These are phyloP conservation scores for Cymodocea nodosa DNA, from an alignment of 116 monocot species.

Conservation along the genomic window DNA sequence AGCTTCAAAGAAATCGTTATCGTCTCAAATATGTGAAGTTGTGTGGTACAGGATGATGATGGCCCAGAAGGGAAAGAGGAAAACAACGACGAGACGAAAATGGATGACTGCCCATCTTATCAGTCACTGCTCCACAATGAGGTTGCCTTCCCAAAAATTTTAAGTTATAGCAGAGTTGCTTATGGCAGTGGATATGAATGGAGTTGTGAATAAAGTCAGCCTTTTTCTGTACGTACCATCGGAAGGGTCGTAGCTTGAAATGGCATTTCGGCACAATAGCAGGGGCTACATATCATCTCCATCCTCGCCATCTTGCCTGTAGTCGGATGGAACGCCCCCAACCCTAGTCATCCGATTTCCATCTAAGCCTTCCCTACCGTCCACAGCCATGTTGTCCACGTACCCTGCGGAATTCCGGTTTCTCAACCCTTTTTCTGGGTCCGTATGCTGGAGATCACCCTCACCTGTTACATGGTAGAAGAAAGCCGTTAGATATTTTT, in stretches of 20 bases:
- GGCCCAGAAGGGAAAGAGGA: neutral
- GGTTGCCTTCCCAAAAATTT: neutral
- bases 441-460: conserved; percentile 31
- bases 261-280: neutral
- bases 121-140: neutral
- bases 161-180: neutral
- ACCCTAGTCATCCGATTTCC: neutral
- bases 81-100: neutral
- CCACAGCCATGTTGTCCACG: conserved; percentile 20
- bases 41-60: neutral
- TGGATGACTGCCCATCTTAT: neutral
- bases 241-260: neutral
- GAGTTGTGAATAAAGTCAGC: too few species aligned
- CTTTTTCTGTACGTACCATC: too few species aligned
- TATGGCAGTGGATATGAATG: neutral
- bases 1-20: too few species aligned
- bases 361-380: conserved; percentile 11
- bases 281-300: conserved; percentile 6
- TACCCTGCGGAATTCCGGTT: conserved; percentile 18
- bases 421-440: conserved; percentile 34
- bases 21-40: neutral
- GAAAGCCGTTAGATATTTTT: too few species aligned
- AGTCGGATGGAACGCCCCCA: conserved; percentile 17
- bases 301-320: conserved; percentile 21
- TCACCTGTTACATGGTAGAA: conserved; percentile 31